Percentiles rank a stretch among this genome's conserved stretches.
phyloP scores from a whole-genome alignment of 805 yeast genomes.

The Candida cerambycidarum region DNA sequence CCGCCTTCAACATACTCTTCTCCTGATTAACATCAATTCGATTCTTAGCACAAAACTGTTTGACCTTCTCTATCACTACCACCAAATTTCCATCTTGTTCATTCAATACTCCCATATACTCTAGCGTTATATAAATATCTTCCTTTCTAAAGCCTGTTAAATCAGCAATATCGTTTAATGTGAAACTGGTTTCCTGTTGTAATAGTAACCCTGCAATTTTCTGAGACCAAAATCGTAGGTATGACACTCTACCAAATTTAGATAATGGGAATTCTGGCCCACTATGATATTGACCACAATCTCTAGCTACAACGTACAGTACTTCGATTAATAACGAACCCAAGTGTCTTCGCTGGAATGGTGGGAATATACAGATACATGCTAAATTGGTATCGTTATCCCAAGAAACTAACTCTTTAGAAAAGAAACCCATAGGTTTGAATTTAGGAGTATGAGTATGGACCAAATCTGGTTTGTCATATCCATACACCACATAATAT shows the following conservation, averaged over 20 bases:
- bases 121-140: constrained; percentile 60
- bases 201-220: constrained; percentile 24
- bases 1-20: constrained; percentile 28
- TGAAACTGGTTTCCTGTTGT: constrained; percentile 22
- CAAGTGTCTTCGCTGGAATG: constrained; percentile 74
- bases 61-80: constrained; percentile 19
- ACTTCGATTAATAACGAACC: constrained; percentile 83
- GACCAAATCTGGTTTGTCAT: constrained; percentile 20
- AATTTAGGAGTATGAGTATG: constrained; percentile 11
- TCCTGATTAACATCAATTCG: constrained; percentile 25
- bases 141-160: constrained; percentile 63
- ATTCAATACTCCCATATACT: constrained; percentile 45
- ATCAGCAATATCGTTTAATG: constrained; percentile 51
- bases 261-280: constrained; percentile 94
- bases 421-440: constrained; percentile 86
- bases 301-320: constrained; percentile 69
- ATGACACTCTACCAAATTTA: constrained; percentile 73
- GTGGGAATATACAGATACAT: constrained; percentile 89
- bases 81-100: constrained; percentile 1
- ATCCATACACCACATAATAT: constrained; percentile 71
- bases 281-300: constrained; percentile 58
- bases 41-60: constrained; percentile 29
- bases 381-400: constrained; percentile 80
- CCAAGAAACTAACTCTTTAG: constrained; percentile 79
- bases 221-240: constrained; percentile 73